A percentile compares a stretch with the other conserved stretches of the same genome.
Conservation (phyloP, 140 eudicot genomes). For the Stevia rebaudiana region DNA sequence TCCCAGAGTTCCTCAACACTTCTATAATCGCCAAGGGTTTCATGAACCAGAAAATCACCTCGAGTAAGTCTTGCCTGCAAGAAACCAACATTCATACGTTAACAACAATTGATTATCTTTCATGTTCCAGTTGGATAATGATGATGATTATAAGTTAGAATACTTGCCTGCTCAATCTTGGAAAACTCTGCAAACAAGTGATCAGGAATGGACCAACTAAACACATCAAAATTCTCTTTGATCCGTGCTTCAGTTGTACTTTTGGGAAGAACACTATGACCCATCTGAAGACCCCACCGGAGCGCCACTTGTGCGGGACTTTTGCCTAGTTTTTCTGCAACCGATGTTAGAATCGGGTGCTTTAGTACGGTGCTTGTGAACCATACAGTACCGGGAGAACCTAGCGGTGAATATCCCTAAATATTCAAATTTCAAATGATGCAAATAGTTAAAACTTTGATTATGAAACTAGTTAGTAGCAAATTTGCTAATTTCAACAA, state of each 20-base stretch:
- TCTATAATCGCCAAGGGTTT: constrained; percentile 32
- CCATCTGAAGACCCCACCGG: constrained; percentile 86
- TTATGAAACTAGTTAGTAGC: not conserved
- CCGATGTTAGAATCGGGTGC: constrained; percentile 46
- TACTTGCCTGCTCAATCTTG: constrained; percentile 65
- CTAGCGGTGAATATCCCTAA: constrained; percentile 82
- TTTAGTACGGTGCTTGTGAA: constrained; percentile 48
- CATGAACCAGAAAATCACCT: constrained; percentile 47
- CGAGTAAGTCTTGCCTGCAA: constrained; percentile 39
- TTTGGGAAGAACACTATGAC: constrained; percentile 87
- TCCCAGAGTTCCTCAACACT: constrained; percentile 53
- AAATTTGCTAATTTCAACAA: not conserved
- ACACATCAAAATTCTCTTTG: constrained; percentile 61
- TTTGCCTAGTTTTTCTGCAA: constrained; percentile 63
- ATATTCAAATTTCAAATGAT: not conserved
- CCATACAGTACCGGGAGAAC: constrained; percentile 68
- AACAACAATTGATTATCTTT: not conserved
- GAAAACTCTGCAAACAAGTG: constrained; percentile 51
- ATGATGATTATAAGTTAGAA: not conserved
- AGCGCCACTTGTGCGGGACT: constrained; percentile 87
- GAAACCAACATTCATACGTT: constrained; percentile 3
- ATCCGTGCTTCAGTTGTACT: constrained; percentile 60
- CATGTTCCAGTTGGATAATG: not conserved
- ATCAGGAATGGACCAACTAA: constrained; percentile 74
- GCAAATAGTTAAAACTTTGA: not conserved